Conservation (phyloP, 139 green algal genomes). For the Chlamydomonas schloesseri region DNA sequence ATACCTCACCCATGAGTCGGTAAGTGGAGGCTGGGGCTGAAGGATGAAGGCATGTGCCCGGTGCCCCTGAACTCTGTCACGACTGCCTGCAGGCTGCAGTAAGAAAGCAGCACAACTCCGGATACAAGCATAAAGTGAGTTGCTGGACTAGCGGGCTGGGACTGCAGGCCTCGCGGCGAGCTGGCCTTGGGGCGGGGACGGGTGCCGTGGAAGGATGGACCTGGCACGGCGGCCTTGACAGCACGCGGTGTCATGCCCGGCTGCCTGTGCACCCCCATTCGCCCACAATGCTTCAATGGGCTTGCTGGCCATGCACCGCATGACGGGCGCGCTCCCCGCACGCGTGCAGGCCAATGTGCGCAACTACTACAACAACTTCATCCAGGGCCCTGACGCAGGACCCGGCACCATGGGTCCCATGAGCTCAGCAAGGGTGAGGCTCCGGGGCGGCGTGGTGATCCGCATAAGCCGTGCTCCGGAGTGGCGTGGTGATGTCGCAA, state of each 20-base stretch:
- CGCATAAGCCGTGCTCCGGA: too few species aligned
- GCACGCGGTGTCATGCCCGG: too few species aligned
- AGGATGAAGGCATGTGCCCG: background rate
- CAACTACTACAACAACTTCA: conserved; percentile 94
- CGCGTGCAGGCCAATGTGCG: conserved; percentile 88
- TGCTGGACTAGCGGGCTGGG: background rate
- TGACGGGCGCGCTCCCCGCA: background rate
- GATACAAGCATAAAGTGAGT: conserved; percentile 95
- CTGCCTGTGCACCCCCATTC: too few species aligned
- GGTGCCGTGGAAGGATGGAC: too few species aligned
- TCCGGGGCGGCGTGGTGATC: too few species aligned
- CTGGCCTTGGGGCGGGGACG: background rate
- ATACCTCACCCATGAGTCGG: conserved; percentile 94
- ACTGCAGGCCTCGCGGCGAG: background rate
- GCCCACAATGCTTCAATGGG: too few species aligned
- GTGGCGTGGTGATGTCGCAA: too few species aligned
- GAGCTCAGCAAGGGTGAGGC: conserved; percentile 10
- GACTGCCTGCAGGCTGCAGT: conserved; percentile 82
- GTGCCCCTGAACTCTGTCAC: background rate
- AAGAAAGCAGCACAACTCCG: conserved; percentile 95
- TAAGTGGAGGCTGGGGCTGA: conserved; percentile 16
- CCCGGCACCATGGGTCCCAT: conserved; percentile 34
- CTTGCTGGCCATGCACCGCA: background rate
- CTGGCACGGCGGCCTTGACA: too few species aligned
- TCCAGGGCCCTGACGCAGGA: conserved; percentile 53